Conservation (phyloP, 805 yeast species). For the Hanseniaspora clermontiae region DNA sequence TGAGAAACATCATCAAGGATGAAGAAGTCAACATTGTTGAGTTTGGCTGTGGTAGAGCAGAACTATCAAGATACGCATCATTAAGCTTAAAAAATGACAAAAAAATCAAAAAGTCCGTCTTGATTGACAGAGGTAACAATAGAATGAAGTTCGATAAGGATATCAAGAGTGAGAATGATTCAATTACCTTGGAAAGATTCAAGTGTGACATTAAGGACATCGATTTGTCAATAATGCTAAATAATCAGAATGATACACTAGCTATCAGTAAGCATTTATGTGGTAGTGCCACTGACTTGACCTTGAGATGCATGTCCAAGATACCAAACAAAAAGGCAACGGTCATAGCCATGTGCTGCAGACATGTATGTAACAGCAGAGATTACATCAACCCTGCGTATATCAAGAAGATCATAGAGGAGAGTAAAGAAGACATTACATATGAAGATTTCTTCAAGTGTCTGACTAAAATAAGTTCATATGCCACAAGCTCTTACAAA, state of each 20-base stretch:
- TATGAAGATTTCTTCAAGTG: conserved; percentile 31
- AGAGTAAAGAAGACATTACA: conserved; percentile 16
- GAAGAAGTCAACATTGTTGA: conserved; percentile 39
- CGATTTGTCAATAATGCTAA: conserved; percentile 36
- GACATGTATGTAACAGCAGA: conserved; percentile 67
- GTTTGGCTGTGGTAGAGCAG: conserved; percentile 89
- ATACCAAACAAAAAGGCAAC: conserved; percentile 32
- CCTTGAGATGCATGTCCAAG: conserved; percentile 46
- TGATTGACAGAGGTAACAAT: conserved; percentile 66
- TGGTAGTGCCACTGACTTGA: conserved; percentile 87
- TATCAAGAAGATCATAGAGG: conserved; percentile 33
- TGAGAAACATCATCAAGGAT: conserved; percentile 32
- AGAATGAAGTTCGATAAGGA: conserved; percentile 69
- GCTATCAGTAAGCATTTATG: conserved; percentile 82
- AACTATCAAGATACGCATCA: conserved; percentile 53
- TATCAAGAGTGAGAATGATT: conserved; percentile 40
- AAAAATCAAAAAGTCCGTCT: conserved; percentile 22
- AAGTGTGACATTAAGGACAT: conserved; percentile 75
- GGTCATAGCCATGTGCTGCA: conserved; percentile 83
- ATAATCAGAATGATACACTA: conserved; percentile 27
- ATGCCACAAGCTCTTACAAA: conserved; percentile 73
- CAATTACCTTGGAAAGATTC: conserved; percentile 36
- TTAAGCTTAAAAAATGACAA: neutral
- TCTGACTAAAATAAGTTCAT: conserved; percentile 57
- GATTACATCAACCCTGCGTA: conserved; percentile 24